These are phyloP conservation scores for Fusarium piperis DNA, from an alignment of 2,329 filamentous ascomycete species.

Conservation along the genomic window DNA sequence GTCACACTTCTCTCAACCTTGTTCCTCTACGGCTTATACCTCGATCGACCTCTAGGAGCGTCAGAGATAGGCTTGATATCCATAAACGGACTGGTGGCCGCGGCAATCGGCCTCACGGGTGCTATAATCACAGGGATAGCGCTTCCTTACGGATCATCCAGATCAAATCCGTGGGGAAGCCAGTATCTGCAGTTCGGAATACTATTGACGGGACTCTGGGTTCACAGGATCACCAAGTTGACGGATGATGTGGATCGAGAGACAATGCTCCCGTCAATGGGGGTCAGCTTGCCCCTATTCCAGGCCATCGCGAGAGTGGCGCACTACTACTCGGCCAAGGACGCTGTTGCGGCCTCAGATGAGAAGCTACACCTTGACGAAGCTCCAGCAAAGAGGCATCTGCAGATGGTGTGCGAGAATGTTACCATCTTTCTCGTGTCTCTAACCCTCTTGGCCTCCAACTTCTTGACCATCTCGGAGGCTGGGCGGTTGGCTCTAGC, in stretches of 20 bases:
- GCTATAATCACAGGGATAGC: constrained; percentile 10
- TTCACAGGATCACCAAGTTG: not conserved
- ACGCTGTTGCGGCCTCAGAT: constrained; percentile 9
- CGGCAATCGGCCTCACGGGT: constrained; percentile 26
- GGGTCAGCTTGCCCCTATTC: constrained; percentile 31
- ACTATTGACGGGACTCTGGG: constrained; percentile 2
- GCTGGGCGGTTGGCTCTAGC: constrained; percentile 24
- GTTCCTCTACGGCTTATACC: constrained; percentile 31
- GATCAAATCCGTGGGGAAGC: constrained; percentile 31
- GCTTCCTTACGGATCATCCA: not conserved
- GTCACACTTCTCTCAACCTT: constrained; percentile 23
- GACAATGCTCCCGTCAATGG: constrained; percentile 21
- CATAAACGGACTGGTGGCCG: constrained; percentile 16
- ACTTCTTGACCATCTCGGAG: constrained; percentile 11
- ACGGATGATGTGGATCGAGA: not conserved
- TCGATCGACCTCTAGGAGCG: constrained; percentile 6
- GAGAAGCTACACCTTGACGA: constrained; percentile 1
- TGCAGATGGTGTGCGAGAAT: constrained; percentile 11
- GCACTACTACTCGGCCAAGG: constrained; percentile 28
- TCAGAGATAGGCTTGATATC: constrained; percentile 16
- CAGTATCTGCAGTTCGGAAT: constrained; percentile 28
- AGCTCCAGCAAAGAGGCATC: constrained; percentile 3
- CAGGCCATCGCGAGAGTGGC: constrained; percentile 25
- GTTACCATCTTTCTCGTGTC: constrained; percentile 14
- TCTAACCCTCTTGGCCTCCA: not conserved